These are phyloP conservation scores for Phylloporus arenicola DNA, from an alignment of 768 basidiomycete species.

Conservation along the genomic window DNA sequence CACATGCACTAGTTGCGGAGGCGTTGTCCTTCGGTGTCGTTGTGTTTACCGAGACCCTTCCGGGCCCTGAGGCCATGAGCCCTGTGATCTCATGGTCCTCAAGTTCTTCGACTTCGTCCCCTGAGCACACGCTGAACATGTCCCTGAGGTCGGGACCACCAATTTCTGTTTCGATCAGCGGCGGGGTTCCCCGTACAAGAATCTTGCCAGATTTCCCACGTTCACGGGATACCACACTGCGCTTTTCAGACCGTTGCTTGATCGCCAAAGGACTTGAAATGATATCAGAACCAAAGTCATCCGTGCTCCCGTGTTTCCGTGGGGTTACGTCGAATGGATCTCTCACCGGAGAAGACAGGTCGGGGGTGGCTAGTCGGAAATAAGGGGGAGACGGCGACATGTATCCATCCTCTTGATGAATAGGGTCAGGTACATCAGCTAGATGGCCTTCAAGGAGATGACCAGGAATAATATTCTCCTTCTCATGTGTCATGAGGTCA, in stretches of 20 bases:
- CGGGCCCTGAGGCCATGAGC: conserved; percentile 31
- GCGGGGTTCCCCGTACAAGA: conserved; percentile 30
- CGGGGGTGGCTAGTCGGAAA: conserved; percentile 45
- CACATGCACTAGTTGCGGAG: conserved; percentile 19
- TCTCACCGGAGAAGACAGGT: conserved; percentile 61
- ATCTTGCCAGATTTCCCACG: conserved; percentile 7
- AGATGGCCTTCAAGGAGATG: conserved; percentile 38
- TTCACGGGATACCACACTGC: not conserved
- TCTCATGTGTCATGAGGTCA: conserved; percentile 35
- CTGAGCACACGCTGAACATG: conserved; percentile 38
- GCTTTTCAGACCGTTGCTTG: conserved; percentile 13
- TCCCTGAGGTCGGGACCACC: conserved; percentile 43
- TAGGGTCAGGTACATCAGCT: conserved; percentile 35
- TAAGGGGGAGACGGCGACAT: conserved; percentile 62
- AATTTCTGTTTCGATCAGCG: conserved; percentile 13
- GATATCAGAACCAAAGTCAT: conserved; percentile 50
- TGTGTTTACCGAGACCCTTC: conserved; percentile 20
- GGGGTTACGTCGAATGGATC: conserved; percentile 21
- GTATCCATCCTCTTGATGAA: conserved; percentile 79
- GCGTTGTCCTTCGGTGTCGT: conserved; percentile 29
- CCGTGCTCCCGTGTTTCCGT: conserved; percentile 8
- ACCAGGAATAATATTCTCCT: conserved; percentile 37
- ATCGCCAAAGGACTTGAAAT: conserved; percentile 29
- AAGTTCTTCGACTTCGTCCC: conserved; percentile 43
- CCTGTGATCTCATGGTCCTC: conserved; percentile 19